A percentile compares a stretch with the other conserved stretches of the same genome.
Evolutionary conservation across 2,329 filamentous ascomycete species (phyloP).

Genomic region (Aspergillus pseudoglaucus): DNA sequence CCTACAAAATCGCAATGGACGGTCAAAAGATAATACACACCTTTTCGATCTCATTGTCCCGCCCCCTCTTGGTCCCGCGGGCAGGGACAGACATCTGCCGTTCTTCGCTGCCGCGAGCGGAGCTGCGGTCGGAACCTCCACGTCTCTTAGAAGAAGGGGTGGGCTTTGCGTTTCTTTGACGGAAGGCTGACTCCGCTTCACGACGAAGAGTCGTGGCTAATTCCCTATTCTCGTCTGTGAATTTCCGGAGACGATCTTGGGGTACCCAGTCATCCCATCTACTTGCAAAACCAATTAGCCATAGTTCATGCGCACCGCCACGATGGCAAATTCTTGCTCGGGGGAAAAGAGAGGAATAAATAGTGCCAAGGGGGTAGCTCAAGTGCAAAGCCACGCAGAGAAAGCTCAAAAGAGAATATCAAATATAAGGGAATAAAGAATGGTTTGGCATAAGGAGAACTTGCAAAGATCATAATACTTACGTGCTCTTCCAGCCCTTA

Average conservation of each 20-base stretch:
- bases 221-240: slow-evolving; percentile 90
- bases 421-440: not conserved
- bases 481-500: slow-evolving; percentile 98
- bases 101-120: slow-evolving; percentile 41
- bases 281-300: slow-evolving; percentile 5
- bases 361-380: not conserved
- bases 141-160: slow-evolving; percentile 31
- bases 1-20: not conserved
- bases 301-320: not conserved
- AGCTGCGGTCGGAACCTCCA: slow-evolving; percentile 36
- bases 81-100: slow-evolving; percentile 38
- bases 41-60: slow-evolving; percentile 45
- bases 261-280: slow-evolving; percentile 98
- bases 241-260: slow-evolving; percentile 86
- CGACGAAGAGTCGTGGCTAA: slow-evolving; percentile 55
- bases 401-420: not conserved
- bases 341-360: not conserved
- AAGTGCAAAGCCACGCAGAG: not conserved
- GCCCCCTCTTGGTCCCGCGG: slow-evolving; percentile 38
- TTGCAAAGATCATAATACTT: slow-evolving; percentile 35
- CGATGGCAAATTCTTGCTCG: not conserved
- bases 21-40: slow-evolving; percentile 21
- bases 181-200: slow-evolving; percentile 33
- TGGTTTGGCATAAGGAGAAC: slow-evolving; percentile 6
- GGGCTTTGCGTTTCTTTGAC: slow-evolving; percentile 26